Conservation (phyloP, 2,329 filamentous ascomycete species). For the Phialophora expanda region DNA sequence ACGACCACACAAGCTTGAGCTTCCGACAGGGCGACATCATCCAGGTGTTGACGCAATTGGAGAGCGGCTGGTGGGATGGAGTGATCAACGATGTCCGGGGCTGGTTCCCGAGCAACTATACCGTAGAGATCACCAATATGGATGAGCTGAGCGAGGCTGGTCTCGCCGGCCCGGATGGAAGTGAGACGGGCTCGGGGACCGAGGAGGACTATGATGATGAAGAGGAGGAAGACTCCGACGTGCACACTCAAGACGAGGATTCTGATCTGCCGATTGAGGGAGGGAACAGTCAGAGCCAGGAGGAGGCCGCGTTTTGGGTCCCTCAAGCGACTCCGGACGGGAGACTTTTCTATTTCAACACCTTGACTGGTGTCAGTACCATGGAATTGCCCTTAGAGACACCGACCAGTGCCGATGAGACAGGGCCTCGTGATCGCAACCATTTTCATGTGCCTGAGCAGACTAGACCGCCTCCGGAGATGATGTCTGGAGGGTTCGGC, state of each 20-base stretch:
- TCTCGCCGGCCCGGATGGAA: constrained; percentile 52
- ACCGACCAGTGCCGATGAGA: constrained; percentile 78
- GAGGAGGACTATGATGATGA: constrained; percentile 70
- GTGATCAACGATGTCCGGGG: constrained; percentile 95
- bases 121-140: constrained; percentile 74
- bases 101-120: constrained; percentile 99
- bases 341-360: constrained; percentile 96
- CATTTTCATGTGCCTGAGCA: constrained; percentile 88
- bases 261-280: constrained; percentile 72
- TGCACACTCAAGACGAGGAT: constrained; percentile 67
- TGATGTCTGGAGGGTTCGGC: constrained; percentile 82
- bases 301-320: constrained; percentile 96
- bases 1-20: constrained; percentile 94
- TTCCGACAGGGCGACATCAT: constrained; percentile 98
- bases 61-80: constrained; percentile 99
- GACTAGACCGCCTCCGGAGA: constrained; percentile 84
- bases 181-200: constrained; percentile 55
- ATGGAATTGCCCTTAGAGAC: constrained; percentile 95
- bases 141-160: constrained; percentile 65
- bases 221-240: constrained; percentile 70
- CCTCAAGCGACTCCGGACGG: constrained; percentile 95
- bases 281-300: constrained; percentile 67
- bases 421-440: constrained; percentile 83
- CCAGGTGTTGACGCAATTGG: constrained; percentile 95
- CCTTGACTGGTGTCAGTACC: constrained; percentile 90